Percentiles rank a stretch among this genome's conserved stretches.
Conservation (phyloP, 2,329 filamentous ascomycete species). For the Blumeria graminis region DNA sequence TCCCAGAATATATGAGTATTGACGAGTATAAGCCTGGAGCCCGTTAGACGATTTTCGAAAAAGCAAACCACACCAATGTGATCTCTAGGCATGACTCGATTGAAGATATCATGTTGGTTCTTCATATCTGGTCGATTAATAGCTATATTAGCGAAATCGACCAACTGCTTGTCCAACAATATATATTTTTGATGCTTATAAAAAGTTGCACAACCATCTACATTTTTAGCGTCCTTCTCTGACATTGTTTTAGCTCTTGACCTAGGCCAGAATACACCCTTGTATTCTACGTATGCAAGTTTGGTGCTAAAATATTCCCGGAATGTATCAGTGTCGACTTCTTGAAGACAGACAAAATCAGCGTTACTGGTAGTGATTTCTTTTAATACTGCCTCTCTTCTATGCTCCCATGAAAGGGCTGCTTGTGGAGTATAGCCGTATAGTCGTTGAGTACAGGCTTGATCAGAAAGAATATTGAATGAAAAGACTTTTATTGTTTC, state of each 20-base stretch:
- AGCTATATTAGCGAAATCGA: constrained; percentile 77
- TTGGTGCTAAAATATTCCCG: constrained; percentile 77
- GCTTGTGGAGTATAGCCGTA: constrained; percentile 78
- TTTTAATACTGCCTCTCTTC: constrained; percentile 57
- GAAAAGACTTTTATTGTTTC: constrained; percentile 69
- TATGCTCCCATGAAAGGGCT: constrained; percentile 69
- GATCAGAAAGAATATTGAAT: constrained; percentile 91
- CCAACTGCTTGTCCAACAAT: constrained; percentile 74
- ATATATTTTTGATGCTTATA: constrained; percentile 92
- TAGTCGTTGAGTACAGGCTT: constrained; percentile 60
- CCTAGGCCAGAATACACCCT: constrained; percentile 81
- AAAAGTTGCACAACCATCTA: constrained; percentile 92
- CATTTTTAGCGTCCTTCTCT: constrained; percentile 65
- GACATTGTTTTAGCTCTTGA: constrained; percentile 77
- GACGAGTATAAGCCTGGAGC: constrained; percentile 74
- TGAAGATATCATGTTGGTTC: constrained; percentile 91
- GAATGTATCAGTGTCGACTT: constrained; percentile 80
- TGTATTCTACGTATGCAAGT: constrained; percentile 71
- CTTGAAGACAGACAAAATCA: constrained; percentile 81
- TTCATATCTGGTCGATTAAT: constrained; percentile 96
- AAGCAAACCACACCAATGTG: constrained; percentile 85
- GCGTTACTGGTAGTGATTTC: constrained; percentile 60
- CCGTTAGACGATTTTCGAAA: constrained; percentile 75
- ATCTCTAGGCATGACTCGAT: constrained; percentile 94
- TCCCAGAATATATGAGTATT: constrained; percentile 96